Conservation (phyloP, 805 yeast species). For the Candida quercuum region DNA sequence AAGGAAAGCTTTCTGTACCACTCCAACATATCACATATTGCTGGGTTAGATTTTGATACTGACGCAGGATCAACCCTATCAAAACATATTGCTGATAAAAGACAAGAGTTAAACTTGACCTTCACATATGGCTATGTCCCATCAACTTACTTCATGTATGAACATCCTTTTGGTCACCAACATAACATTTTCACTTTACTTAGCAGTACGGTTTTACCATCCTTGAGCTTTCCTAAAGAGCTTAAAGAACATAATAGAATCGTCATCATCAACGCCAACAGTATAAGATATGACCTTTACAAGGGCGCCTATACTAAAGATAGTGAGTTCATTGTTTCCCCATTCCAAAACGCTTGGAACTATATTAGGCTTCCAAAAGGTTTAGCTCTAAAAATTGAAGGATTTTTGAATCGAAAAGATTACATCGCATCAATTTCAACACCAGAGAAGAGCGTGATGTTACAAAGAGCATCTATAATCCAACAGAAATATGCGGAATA, state of each 20-base stretch:
- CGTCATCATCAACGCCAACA: constrained; percentile 78
- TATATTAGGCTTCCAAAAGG: constrained; percentile 53
- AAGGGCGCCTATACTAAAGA: constrained; percentile 80
- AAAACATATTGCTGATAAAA: constrained; percentile 33
- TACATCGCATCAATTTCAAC: constrained; percentile 31
- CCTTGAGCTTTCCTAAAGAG: constrained; percentile 25
- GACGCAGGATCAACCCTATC: constrained; percentile 46
- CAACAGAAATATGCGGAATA: neutral
- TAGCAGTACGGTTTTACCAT: constrained; percentile 50
- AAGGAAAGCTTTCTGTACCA: constrained; percentile 66
- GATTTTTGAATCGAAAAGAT: constrained; percentile 50
- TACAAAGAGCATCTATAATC: neutral
- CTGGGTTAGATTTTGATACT: constrained; percentile 46
- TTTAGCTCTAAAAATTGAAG: constrained; percentile 50
- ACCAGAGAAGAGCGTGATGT: constrained; percentile 9
- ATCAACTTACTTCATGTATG: constrained; percentile 56
- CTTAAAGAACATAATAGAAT: constrained; percentile 32
- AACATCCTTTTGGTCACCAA: constrained; percentile 57
- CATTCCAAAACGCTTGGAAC: constrained; percentile 79
- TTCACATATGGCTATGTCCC: constrained; percentile 62
- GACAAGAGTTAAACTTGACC: constrained; percentile 49
- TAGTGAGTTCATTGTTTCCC: constrained; percentile 77
- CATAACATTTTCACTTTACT: constrained; percentile 56
- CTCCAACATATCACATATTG: constrained; percentile 21
- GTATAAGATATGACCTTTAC: constrained; percentile 80